Evolutionary conservation across 192 early-diverging fungal species (phyloP), one percentile per base, ranked within the genome.

Genomic region (Umbelopsis ramanniana): DNA sequence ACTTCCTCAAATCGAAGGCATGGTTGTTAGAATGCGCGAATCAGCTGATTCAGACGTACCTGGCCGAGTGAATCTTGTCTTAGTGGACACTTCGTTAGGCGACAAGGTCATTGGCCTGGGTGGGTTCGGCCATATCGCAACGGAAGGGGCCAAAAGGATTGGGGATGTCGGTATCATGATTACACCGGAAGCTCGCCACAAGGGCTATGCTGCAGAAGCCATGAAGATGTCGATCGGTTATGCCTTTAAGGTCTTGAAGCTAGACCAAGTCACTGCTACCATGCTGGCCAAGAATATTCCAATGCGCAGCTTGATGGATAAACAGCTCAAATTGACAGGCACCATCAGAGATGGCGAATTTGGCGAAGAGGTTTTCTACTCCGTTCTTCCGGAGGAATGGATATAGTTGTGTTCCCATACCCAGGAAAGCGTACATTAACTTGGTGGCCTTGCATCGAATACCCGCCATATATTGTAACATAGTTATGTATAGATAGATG

Each of bases 151-250:
- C 26, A 37, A 68, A 23, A 46, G 67, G 6, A 68, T 68, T 33
- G 67, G 67, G 14, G 67, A 68, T 47, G 67, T 45, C 9, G 67
- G 67, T 45, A n/a, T 68, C 43, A 68, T 68, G 67, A 21, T 68
- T 46, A 19, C 45, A 11, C 43, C 67, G 4, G 67, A 46, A 29
- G 67, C 19, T 19, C 38, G 67, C 2, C 37, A 38, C 45, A 68
- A 68, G 33, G 67, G 67, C 0, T 68, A 68, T 68, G 67, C 37
- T 17, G 67, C 46, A 21, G 67, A 68, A 46, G 67, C 67, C 19
- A 46, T 68, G 6, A 68, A 46, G 22, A 9, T 68, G 67, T 10
- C 67, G 7, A 46, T 68, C 2, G 24, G 23, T 19, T 68, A 68
- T 22, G 67, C 67, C 12, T 68, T 68, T 68, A 17, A 46, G 4